Conservation (phyloP, 176 grass and related monocot genomes). For the Dactylis glomerata region DNA sequence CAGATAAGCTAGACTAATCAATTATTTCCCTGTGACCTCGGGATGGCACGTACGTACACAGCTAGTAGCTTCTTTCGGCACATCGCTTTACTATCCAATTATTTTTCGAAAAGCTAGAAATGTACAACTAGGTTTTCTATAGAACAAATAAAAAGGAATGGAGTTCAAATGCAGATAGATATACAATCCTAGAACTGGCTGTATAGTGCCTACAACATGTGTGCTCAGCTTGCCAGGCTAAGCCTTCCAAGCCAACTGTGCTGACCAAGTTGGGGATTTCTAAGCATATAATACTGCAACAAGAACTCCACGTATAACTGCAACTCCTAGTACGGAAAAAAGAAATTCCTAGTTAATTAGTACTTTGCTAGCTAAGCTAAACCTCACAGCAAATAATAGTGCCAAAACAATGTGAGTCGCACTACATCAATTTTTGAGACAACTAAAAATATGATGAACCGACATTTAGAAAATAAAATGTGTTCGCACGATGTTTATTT, state of each 20-base stretch:
- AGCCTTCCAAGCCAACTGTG: background rate
- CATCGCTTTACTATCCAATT: conserved; percentile 7
- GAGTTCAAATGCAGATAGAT: background rate
- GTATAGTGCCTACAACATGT: background rate
- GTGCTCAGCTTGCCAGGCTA: background rate
- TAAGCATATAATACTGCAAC: background rate
- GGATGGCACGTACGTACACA: conserved; percentile 8
- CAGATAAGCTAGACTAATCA: conserved; percentile 41
- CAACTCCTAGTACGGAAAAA: background rate
- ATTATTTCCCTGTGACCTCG: conserved; percentile 33
- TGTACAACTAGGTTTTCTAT: background rate
- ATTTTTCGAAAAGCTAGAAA: conserved; percentile 15
- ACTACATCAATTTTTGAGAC: background rate
- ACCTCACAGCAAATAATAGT: background rate
- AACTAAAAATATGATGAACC: background rate
- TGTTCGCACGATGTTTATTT: background rate
- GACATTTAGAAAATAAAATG: background rate
- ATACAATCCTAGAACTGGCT: background rate
- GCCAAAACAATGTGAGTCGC: background rate
- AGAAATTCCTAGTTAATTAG: background rate
- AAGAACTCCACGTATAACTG: background rate
- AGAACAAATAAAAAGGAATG: conserved; percentile 9
- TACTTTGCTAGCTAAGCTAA: background rate
- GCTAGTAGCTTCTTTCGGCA: conserved; percentile 23
- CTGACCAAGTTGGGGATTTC: conserved; percentile 8